These are phyloP conservation scores for Scutellaria barbata DNA, from an alignment of 257 asterid genomes.

Conservation along the genomic window DNA sequence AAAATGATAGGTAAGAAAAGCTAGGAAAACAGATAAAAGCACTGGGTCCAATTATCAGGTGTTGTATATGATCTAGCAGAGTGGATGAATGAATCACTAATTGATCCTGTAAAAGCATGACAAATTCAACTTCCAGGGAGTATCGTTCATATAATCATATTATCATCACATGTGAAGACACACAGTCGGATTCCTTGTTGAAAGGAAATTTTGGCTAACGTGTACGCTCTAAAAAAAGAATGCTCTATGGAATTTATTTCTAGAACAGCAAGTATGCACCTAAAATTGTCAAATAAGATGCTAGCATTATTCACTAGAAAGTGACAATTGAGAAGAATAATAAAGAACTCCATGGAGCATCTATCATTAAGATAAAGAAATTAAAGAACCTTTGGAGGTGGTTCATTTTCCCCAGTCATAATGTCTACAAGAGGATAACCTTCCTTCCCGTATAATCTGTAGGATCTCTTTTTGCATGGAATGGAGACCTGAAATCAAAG, in stretches of 20 bases:
- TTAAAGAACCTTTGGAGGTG: conserved; percentile 73
- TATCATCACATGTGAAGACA: not conserved
- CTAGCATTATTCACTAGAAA: not conserved
- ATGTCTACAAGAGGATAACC: conserved; percentile 94
- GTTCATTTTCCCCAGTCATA: conserved; percentile 90
- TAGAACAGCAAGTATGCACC: not conserved
- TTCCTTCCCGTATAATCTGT: conserved; percentile 93
- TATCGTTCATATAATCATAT: not conserved
- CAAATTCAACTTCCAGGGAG: not conserved
- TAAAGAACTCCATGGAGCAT: not conserved
- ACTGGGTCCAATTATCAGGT: conserved; percentile 5
- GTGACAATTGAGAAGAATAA: not conserved
- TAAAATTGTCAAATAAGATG: not conserved
- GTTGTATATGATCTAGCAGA: conserved; percentile 13
- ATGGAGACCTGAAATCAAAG: conserved; percentile 76
- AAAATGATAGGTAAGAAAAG: conserved; percentile 8
- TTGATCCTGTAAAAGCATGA: not conserved
- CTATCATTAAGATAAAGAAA: conserved; percentile 26
- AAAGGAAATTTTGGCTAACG: not conserved
- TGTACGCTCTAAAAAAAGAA: not conserved
- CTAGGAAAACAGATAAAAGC: not conserved
- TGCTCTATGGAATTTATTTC: not conserved
- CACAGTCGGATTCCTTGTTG: not conserved
- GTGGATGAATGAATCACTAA: not conserved
- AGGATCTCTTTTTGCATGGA: conserved; percentile 94